Base-by-base conservation (phyloP, 192 early-diverging fungal genomes). In the Geranomyces variabilis region DNA sequence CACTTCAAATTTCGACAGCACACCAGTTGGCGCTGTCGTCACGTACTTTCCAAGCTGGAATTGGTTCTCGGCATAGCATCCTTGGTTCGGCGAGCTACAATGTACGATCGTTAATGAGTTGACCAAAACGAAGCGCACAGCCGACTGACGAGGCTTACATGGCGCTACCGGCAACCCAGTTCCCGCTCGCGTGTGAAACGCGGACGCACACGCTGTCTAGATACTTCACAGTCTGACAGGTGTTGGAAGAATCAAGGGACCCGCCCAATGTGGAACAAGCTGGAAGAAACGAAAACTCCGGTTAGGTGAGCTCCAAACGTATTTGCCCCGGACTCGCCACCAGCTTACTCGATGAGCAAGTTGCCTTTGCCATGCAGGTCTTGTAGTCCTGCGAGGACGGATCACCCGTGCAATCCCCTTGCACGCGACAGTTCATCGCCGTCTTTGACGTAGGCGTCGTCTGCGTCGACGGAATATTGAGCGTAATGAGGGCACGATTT, bases 141-240 rank as follows among this genome's bases (percentile, higher is more conserved):
- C 36, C 36, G 10, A n/a, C n/a, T n/a, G n/a, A n/a, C n/a, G n/a
- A n/a, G 19, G 46, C 51, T 15, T 15, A 55, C 51, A 55, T 55
- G 51, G 2, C 26, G 51, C 51, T 55, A 4, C 51, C 26, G 51
- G 6, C 26, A 15, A 10, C 36, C 36, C 36, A 41, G 5, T 41
- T 41, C 36, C 36, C 36, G 10, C 36, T 41, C 5, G 36, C 36
- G 36, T 41, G 36, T 41, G 36, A 7, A 8, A 55, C 51, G 51
- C 51, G 51, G 51, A 55, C 21, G 26, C 51, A 55, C 51, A 55
- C 51, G 51, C 51, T 55, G 19, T n/a, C 51, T 3, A 55, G 51
- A 55, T 55, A 55, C 15, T 8, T 55, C 6, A 28, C 21, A 9
- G 26, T 28, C 19, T 3, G 4, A 14, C 51, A 55, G 19, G 4